phyloP scores from a whole-genome alignment of 202 grass and related monocot species.

The Miscanthus sacchariflorus region DNA sequence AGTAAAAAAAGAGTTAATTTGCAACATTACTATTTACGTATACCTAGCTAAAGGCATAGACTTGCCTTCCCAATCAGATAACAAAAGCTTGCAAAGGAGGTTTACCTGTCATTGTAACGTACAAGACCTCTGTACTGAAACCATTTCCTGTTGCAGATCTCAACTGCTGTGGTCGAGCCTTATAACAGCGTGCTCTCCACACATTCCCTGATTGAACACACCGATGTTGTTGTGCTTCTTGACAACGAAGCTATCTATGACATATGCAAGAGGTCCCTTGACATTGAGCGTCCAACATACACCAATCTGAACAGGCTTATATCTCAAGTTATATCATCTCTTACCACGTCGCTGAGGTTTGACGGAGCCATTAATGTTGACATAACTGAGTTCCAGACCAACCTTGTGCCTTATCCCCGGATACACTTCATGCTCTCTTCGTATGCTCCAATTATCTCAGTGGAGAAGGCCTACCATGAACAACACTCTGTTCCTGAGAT shows the following conservation, averaged over 20 bases:
- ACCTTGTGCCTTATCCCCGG: conserved; percentile 79
- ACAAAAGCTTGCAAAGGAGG: background rate
- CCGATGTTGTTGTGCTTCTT: conserved; percentile 65
- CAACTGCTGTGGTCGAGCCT: conserved; percentile 81
- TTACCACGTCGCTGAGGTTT: conserved; percentile 78
- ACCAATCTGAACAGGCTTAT: conserved; percentile 84
- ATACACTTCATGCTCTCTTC: conserved; percentile 94
- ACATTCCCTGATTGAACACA: conserved; percentile 82
- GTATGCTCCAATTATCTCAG: conserved; percentile 82
- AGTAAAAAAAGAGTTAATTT: background rate
- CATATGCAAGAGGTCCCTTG: conserved; percentile 73
- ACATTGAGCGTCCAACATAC: conserved; percentile 79
- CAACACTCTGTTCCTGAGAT: conserved; percentile 84
- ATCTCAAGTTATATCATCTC: conserved; percentile 81
- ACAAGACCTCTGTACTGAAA: background rate
- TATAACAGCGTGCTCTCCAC: conserved; percentile 86
- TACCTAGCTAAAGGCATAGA: background rate
- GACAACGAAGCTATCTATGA: conserved; percentile 91
- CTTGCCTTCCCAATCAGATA: conserved; percentile 3
- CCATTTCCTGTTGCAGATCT: conserved; percentile 59
- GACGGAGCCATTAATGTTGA: conserved; percentile 88
- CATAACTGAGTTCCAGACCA: conserved; percentile 94
- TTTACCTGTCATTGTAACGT: background rate
- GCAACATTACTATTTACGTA: background rate
- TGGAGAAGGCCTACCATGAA: conserved; percentile 85